Conservation (phyloP, 2,329 filamentous ascomycete genomes). For the Aspergillus glaucus region DNA sequence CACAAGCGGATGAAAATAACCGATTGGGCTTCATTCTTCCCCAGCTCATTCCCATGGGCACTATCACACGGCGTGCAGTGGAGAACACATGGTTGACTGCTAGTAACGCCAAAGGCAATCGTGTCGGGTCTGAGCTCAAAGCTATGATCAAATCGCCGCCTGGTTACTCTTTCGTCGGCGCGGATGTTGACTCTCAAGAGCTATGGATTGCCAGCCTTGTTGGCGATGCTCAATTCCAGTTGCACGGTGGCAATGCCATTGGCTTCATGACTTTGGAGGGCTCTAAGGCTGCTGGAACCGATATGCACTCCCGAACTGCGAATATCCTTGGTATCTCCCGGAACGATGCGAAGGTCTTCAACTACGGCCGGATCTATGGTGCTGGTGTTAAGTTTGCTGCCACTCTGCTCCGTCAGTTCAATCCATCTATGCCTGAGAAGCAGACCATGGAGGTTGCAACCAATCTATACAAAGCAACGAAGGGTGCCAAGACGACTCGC, state of each 20-base stretch:
- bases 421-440: constrained; percentile 71
- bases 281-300: constrained; percentile 86
- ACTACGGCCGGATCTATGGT: constrained; percentile 98
- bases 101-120: constrained; percentile 91
- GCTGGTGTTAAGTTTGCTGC: constrained; percentile 90
- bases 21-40: constrained; percentile 80
- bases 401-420: constrained; percentile 87
- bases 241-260: constrained; percentile 94
- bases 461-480: constrained; percentile 80
- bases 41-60: constrained; percentile 97
- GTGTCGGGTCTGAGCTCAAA: constrained; percentile 93
- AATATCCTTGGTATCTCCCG: constrained; percentile 86
- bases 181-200: constrained; percentile 95
- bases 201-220: constrained; percentile 96
- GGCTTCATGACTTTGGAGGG: constrained; percentile 99
- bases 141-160: constrained; percentile 90
- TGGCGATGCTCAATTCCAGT: constrained; percentile 86
- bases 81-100: constrained; percentile 99
- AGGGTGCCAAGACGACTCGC: constrained; percentile 76
- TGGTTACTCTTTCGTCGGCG: constrained; percentile 90
- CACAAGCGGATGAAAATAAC: constrained; percentile 13
- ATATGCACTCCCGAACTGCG: constrained; percentile 90
- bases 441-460: constrained; percentile 71
- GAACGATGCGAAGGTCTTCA: constrained; percentile 96
- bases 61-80: constrained; percentile 85